Conservation (phyloP, 2,329 filamentous ascomycete genomes). For the Talaromyces sp. region DNA sequence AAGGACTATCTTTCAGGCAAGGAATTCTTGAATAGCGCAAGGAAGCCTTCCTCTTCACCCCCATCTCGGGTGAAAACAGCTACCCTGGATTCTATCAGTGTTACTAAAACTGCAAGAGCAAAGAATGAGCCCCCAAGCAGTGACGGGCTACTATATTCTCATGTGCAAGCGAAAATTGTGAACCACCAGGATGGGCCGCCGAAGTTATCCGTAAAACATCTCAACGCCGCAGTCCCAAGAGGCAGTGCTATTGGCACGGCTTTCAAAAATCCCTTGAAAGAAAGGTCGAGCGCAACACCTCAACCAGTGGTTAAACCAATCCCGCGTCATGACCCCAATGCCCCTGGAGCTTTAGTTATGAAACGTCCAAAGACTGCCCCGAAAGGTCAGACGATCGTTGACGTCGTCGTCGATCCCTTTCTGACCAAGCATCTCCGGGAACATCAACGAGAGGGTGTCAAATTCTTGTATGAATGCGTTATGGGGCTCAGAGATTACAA, state of each 20-base stretch:
- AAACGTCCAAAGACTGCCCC: conserved; percentile 53
- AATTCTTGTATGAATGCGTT: conserved; percentile 69
- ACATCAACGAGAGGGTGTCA: conserved; percentile 65
- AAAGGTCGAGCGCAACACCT: conserved; percentile 47
- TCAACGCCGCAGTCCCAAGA: conserved; percentile 35
- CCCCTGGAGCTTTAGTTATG: conserved; percentile 61
- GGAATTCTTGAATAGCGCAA: conserved; percentile 22
- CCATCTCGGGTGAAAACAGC: not conserved
- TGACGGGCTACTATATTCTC: conserved; percentile 10
- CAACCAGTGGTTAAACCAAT: conserved; percentile 44
- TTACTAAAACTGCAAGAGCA: not conserved
- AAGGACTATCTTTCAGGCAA: conserved; percentile 50
- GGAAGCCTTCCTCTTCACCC: conserved; percentile 21
- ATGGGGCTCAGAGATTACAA: conserved; percentile 65
- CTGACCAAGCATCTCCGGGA: conserved; percentile 58
- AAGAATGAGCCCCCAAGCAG: not conserved
- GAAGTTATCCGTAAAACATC: conserved; percentile 29
- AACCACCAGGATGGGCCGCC: conserved; percentile 22
- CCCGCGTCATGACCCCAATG: conserved; percentile 61
- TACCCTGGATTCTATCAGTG: not conserved
- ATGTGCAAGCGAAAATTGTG: conserved; percentile 19
- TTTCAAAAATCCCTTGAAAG: conserved; percentile 60
- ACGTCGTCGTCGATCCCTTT: conserved; percentile 67
- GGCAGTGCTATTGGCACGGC: conserved; percentile 39
- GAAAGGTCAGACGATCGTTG: conserved; percentile 61